Conservation (phyloP, 768 basidiomycete genomes). For the Termitomyces sp. region DNA sequence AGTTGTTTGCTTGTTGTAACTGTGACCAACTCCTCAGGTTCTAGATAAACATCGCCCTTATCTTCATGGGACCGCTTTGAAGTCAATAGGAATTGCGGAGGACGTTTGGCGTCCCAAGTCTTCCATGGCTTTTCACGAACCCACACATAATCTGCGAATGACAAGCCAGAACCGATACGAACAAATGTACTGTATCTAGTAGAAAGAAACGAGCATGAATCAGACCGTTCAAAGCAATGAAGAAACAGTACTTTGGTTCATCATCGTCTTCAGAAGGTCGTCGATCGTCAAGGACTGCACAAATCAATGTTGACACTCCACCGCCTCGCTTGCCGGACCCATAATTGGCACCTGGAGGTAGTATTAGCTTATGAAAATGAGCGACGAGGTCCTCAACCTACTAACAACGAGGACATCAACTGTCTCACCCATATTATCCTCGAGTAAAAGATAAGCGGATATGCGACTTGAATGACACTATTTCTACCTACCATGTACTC, state of each 20-base stretch:
- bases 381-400: conserved; percentile 24
- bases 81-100: conserved; percentile 65
- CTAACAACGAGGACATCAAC: conserved; percentile 91
- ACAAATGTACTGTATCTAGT: conserved; percentile 81
- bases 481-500: conserved; percentile 68
- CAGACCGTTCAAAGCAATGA: background rate
- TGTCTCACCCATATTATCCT: conserved; percentile 92
- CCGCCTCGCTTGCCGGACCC: conserved; percentile 84
- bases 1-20: background rate
- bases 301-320: conserved; percentile 84
- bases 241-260: conserved; percentile 50
- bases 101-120: conserved; percentile 64
- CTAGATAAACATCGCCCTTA: conserved; percentile 87
- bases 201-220: background rate
- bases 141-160: conserved; percentile 83
- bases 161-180: conserved; percentile 86
- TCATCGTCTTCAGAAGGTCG: conserved; percentile 49
- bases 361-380: background rate
- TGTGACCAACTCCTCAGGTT: conserved; percentile 73
- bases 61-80: conserved; percentile 64
- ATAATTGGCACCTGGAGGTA: conserved; percentile 69
- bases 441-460: background rate
- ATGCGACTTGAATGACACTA: background rate
- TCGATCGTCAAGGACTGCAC: conserved; percentile 82
- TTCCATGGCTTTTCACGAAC: conserved; percentile 83